phyloP scores from a whole-genome alignment of 148 eudicot species.

The Cornus kousa region DNA sequence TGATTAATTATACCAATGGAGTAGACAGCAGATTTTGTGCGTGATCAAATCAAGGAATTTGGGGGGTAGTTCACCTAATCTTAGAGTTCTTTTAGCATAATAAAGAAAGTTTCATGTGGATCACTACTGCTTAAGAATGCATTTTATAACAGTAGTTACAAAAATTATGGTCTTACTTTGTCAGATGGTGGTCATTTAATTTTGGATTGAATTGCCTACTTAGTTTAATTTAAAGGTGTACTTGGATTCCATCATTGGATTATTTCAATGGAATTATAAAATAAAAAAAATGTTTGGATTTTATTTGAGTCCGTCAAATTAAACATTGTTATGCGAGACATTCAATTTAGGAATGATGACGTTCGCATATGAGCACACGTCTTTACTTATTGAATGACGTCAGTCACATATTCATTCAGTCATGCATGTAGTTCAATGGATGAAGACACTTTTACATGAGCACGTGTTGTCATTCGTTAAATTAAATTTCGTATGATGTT shows the following conservation, averaged over 20 bases:
- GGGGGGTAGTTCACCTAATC: not conserved
- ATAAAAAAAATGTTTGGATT: too few relatives aligned
- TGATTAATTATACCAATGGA: not conserved
- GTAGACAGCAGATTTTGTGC: not conserved
- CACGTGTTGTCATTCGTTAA: too few relatives aligned
- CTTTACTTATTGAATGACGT: too few relatives aligned
- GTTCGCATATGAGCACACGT: too few relatives aligned
- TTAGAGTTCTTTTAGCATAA: not conserved
- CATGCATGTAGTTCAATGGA: too few relatives aligned
- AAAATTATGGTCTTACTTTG: conserved; percentile 3
- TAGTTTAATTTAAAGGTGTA: not conserved
- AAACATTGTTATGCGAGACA: too few relatives aligned
- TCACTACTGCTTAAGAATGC: not conserved
- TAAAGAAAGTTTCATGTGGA: conserved; percentile 15
- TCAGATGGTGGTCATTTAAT: not conserved
- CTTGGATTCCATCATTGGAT: conserved; percentile 12
- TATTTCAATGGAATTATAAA: not conserved
- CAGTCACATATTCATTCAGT: too few relatives aligned
- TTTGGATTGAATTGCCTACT: not conserved
- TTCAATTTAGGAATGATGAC: too few relatives aligned
- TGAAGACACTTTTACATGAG: too few relatives aligned
- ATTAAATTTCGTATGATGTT: too few relatives aligned
- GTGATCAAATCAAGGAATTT: not conserved
- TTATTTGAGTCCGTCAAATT: too few relatives aligned
- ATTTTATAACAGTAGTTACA: not conserved